Percentiles rank a stretch among this genome's conserved stretches.
Evolutionary conservation across 2,329 filamentous ascomycete species (phyloP).

Genomic region (Botrytis cinerea): DNA sequence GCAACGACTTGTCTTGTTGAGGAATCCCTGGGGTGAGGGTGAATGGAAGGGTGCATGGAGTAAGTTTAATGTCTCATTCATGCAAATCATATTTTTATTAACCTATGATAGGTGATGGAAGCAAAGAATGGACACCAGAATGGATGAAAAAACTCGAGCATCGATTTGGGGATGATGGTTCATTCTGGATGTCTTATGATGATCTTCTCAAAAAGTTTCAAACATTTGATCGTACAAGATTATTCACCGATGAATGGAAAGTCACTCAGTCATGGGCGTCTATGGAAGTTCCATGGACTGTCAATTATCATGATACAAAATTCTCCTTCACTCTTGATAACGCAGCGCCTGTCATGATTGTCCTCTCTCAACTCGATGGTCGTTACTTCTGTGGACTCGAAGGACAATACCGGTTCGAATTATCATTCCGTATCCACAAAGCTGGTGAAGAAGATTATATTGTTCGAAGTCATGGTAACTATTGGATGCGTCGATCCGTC

Average conservation of each 20-base stretch:
- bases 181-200: conserved; percentile 65
- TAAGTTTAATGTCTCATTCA: background rate
- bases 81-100: conserved; percentile 8
- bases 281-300: conserved; percentile 60
- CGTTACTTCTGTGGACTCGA: conserved; percentile 62
- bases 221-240: conserved; percentile 60
- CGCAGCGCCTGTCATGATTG: conserved; percentile 57
- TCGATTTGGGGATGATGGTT: conserved; percentile 62
- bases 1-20: conserved; percentile 53
- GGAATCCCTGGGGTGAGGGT: conserved; percentile 61
- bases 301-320: conserved; percentile 60
- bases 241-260: conserved; percentile 61
- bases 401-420: conserved; percentile 56
- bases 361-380: conserved; percentile 61
- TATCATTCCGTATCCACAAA: conserved; percentile 53
- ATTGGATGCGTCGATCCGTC: conserved; percentile 56
- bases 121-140: conserved; percentile 62
- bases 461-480: conserved; percentile 51
- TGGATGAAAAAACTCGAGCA: conserved; percentile 59
- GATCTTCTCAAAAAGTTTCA: conserved; percentile 63
- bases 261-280: conserved; percentile 63
- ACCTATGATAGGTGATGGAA: conserved; percentile 48
- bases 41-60: conserved; percentile 60
- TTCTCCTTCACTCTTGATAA: conserved; percentile 59
- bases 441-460: conserved; percentile 59